Percentiles rank a stretch among this genome's conserved stretches.
Evolutionary conservation across 208 protist species (phyloP).

Genomic region (Acanthamoeba polyphaga): DNA sequence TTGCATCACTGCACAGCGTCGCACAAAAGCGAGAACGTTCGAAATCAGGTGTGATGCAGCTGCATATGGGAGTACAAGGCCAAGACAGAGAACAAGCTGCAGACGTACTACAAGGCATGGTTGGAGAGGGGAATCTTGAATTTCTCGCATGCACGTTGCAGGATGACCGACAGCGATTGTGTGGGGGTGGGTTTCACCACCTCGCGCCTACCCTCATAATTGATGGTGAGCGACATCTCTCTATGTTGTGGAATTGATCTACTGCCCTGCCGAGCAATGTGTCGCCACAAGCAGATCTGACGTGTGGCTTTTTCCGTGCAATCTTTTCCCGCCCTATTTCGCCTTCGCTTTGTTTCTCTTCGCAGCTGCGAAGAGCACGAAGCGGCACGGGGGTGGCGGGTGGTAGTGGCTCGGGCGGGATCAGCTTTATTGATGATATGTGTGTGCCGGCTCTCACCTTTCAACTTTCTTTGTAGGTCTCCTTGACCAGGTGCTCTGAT

Average conservation of each 20-base stretch:
- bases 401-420: no score
- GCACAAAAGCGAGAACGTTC: neutral
- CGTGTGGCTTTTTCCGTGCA: neutral
- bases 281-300: neutral
- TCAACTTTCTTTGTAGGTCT: neutral
- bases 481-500: slow-evolving; percentile 10
- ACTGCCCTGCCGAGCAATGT: no score
- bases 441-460: neutral
- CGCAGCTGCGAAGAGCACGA: no score
- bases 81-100: neutral
- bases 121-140: slow-evolving; percentile 33
- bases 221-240: slow-evolving; percentile 42
- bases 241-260: no score
- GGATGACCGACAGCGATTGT: slow-evolving; percentile 22
- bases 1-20: neutral
- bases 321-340: neutral
- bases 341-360: no score
- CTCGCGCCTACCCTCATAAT: slow-evolving; percentile 36
- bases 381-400: no score
- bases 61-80: neutral
- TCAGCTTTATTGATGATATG: no score
- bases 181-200: slow-evolving; percentile 44
- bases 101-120: slow-evolving; percentile 4
- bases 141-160: slow-evolving; percentile 45
- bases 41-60: neutral